phyloP scores from a whole-genome alignment of 169 alveolate genomes.

The Cryptosporidium sp. region DNA sequence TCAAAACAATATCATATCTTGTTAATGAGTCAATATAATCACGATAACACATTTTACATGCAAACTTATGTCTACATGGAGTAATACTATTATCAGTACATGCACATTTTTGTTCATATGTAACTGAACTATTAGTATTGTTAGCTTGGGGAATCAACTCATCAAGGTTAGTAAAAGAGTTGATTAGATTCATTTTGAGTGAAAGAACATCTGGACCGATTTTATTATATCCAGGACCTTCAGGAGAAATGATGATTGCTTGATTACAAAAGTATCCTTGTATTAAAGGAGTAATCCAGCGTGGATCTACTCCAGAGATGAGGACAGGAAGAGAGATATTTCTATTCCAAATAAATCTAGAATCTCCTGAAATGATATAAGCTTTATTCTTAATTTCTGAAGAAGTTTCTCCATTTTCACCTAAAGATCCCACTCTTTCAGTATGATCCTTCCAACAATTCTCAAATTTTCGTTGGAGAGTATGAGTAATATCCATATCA shows the following conservation, averaged over 20 bases:
- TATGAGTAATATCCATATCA: conserved; percentile 56
- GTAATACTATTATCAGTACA: not conserved
- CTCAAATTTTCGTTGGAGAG: conserved; percentile 53
- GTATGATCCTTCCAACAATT: conserved; percentile 16
- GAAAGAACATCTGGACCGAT: conserved; percentile 47
- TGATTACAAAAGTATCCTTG: conserved; percentile 82
- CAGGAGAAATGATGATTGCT: conserved; percentile 59
- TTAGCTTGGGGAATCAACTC: not conserved
- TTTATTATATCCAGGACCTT: conserved; percentile 63
- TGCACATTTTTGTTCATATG: conserved; percentile 21
- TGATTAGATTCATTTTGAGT: conserved; percentile 48
- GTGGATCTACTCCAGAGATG: conserved; percentile 75
- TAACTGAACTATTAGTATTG: not conserved
- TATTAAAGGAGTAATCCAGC: conserved; percentile 84
- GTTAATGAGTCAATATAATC: conserved; percentile 56
- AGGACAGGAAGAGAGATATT: conserved; percentile 51
- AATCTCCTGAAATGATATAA: conserved; percentile 47
- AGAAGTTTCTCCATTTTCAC: conserved; percentile 11
- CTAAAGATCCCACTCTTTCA: conserved; percentile 37
- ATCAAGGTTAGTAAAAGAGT: conserved; percentile 42
- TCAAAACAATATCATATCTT: conserved; percentile 78
- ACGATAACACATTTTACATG: conserved; percentile 52
- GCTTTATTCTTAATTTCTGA: conserved; percentile 34
- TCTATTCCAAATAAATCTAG: conserved; percentile 63
- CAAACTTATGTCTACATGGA: not conserved